phyloP scores from a whole-genome alignment of 345 rosid genomes.

The Pistacia vera region DNA sequence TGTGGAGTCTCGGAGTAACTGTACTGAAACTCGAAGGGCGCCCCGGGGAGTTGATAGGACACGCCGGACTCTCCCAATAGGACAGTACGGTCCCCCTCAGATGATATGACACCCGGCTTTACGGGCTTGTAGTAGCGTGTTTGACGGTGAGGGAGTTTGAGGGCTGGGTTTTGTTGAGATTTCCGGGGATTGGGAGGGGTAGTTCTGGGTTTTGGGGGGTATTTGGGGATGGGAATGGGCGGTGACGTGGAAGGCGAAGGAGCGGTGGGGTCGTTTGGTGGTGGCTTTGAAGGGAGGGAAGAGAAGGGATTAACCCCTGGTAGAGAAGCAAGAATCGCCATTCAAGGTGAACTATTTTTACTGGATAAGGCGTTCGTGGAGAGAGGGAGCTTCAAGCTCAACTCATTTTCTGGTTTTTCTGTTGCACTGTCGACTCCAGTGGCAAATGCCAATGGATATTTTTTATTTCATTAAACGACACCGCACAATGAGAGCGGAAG shows the following conservation, averaged over 20 bases:
- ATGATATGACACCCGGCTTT: constrained; percentile 52
- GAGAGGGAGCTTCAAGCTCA: background rate
- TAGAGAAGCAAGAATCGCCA: constrained; percentile 65
- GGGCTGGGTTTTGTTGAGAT: constrained; percentile 53
- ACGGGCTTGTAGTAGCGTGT: constrained; percentile 80
- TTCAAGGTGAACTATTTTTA: constrained; percentile 1
- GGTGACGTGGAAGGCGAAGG: constrained; percentile 36
- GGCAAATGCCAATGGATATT: background rate
- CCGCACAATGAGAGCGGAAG: background rate
- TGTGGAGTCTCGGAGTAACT: constrained; percentile 89
- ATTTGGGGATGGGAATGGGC: constrained; percentile 77
- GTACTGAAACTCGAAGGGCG: constrained; percentile 93
- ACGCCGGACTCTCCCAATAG: constrained; percentile 76
- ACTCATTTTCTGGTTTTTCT: constrained; percentile 1
- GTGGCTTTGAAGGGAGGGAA: constrained; percentile 64
- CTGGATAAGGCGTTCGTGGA: background rate
- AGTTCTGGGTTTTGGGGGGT: constrained; percentile 43
- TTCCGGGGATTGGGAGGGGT: constrained; percentile 19
- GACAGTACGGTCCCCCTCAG: constrained; percentile 80
- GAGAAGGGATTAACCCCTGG: constrained; percentile 72
- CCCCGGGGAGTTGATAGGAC: constrained; percentile 86
- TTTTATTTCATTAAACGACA: background rate
- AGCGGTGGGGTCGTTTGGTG: constrained; percentile 29
- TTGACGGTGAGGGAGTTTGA: constrained; percentile 64
- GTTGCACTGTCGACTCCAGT: background rate